Evolutionary conservation across 768 basidiomycete genomes (phyloP).

Genomic region (Rhizopogon vesiculosus): DNA sequence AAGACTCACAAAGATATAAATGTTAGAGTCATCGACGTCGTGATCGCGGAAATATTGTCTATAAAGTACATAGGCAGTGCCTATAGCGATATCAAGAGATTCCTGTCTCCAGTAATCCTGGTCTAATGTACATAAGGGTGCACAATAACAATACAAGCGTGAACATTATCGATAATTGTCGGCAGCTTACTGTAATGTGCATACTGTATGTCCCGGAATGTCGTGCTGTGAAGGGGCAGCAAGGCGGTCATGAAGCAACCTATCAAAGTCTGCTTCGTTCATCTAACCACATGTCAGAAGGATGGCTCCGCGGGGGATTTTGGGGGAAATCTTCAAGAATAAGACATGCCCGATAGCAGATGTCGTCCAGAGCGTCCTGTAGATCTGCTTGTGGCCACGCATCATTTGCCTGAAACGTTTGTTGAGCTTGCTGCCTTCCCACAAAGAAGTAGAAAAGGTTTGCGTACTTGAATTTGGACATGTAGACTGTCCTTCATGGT

Average conservation of each 20-base stretch:
- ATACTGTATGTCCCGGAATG: no score
- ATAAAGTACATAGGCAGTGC: no score
- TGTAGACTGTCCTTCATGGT: neutral
- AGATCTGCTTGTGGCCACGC: neutral
- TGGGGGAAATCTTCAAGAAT: neutral
- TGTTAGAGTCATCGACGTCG: no score
- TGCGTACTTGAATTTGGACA: neutral
- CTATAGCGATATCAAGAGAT: no score
- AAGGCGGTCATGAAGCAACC: neutral
- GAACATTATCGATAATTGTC: no score
- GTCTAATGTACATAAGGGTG: no score
- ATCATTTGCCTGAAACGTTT: neutral
- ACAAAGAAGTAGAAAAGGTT: neutral
- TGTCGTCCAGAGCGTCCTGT: neutral
- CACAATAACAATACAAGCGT: no score
- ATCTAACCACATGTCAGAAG: neutral
- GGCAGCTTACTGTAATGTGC: no score
- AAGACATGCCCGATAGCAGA: neutral
- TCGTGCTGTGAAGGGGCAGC: no score
- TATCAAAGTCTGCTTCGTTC: slow-evolving; percentile 1
- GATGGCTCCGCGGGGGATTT: neutral
- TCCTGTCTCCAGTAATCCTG: no score
- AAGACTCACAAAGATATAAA: no score
- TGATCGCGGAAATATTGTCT: no score
- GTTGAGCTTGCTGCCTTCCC: neutral